Evolutionary conservation across 148 eudicot species (phyloP).

Genomic region (Rheum nobile): DNA sequence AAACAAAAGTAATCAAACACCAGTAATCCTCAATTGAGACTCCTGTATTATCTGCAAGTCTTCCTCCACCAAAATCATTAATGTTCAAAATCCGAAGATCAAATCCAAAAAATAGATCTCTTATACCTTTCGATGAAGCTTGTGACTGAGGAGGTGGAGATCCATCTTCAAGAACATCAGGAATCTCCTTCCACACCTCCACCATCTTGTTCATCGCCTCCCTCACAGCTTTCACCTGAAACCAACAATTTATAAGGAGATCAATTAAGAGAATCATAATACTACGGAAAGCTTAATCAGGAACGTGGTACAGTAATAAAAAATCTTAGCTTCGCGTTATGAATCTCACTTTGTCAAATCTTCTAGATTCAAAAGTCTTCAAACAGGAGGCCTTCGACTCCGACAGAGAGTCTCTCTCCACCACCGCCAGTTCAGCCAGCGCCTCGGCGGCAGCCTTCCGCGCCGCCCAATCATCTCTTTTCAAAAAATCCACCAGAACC

Average conservation of each 20-base stretch:
- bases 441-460: conserved; percentile 82
- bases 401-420: conserved; percentile 38
- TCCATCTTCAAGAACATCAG: conserved; percentile 58
- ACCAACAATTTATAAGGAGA: neutral
- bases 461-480: conserved; percentile 76
- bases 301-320: neutral
- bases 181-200: conserved; percentile 72
- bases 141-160: conserved; percentile 44
- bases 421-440: conserved; percentile 47
- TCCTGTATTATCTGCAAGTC: neutral
- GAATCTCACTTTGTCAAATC: conserved; percentile 59
- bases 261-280: neutral
- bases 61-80: neutral
- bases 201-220: conserved; percentile 74
- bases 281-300: neutral
- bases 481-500: conserved; percentile 47
- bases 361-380: conserved; percentile 66
- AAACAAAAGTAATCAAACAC: neutral
- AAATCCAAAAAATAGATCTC: neutral
- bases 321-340: neutral
- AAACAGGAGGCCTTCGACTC: conserved; percentile 53
- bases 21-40: neutral
- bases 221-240: conserved; percentile 77
- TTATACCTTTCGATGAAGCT: conserved; percentile 51
- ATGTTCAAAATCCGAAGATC: neutral